Percentiles rank a stretch among this genome's conserved stretches.
These are phyloP conservation scores for Phyllosticta paracitricarpa DNA, from an alignment of 2,329 filamentous ascomycete species.

Conservation along the genomic window DNA sequence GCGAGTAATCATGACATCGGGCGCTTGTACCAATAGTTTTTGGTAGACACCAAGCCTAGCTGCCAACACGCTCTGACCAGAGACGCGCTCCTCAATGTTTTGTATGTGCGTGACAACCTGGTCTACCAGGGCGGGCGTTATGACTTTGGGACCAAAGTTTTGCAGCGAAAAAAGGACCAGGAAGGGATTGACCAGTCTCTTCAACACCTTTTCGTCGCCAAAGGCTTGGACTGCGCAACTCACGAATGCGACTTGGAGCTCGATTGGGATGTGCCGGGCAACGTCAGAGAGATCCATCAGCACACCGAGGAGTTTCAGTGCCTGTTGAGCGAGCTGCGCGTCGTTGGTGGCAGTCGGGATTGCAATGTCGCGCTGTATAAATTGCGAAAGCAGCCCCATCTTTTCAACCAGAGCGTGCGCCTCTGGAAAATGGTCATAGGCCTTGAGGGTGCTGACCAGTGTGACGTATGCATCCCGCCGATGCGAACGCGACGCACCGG, in stretches of 20 bases:
- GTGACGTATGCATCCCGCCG: slow-evolving; percentile 81
- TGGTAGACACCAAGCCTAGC: slow-evolving; percentile 71
- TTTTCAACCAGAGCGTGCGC: slow-evolving; percentile 47
- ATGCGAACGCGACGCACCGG: slow-evolving; percentile 59
- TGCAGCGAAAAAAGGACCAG: slow-evolving; percentile 74
- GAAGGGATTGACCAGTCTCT: slow-evolving; percentile 62
- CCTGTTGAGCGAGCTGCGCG: slow-evolving; percentile 61
- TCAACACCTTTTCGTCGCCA: slow-evolving; percentile 57
- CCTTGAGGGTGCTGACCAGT: slow-evolving; percentile 63
- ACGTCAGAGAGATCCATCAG: slow-evolving; percentile 68
- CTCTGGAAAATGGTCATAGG: slow-evolving; percentile 67
- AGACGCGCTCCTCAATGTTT: slow-evolving; percentile 61
- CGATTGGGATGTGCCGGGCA: slow-evolving; percentile 58
- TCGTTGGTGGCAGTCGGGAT: slow-evolving; percentile 48
- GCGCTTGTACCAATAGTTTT: slow-evolving; percentile 63
- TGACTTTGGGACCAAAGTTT: slow-evolving; percentile 63
- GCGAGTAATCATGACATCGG: slow-evolving; percentile 58
- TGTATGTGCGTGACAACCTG: slow-evolving; percentile 62
- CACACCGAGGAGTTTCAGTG: slow-evolving; percentile 65
- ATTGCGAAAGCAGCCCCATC: slow-evolving; percentile 67
- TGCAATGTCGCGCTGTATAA: slow-evolving; percentile 63
- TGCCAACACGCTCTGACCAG: slow-evolving; percentile 70
- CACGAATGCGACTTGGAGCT: slow-evolving; percentile 70
- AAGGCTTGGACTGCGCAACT: slow-evolving; percentile 71
- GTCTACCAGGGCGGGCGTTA: slow-evolving; percentile 61